Evolutionary conservation across 371 early-diverging fungal genomes (phyloP), one percentile per base, ranked within the genome.

Genomic region (Mucor lusitanicus): DNA sequence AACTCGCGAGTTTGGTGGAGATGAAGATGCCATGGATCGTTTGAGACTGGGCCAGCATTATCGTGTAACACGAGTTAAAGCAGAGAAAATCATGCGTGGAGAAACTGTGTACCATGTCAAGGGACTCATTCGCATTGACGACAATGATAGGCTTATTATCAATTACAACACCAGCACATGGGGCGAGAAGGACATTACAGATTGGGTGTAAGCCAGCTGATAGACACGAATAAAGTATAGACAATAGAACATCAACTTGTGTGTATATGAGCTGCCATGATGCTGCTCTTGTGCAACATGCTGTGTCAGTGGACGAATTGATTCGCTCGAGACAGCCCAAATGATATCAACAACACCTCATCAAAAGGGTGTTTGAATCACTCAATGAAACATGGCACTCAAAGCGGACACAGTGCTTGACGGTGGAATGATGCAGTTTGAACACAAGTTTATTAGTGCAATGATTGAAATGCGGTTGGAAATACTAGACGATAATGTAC

Each of bases 61-160:
- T 42, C 75, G 82, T 44, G 27, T 68, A 23, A 64, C 67, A 12
- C 70, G 82, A 42, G 59, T 79, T 33, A 81, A 77, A 63, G 76
- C 79, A 21, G 82, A 81, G 30, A 71, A 58, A 6, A 64, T 69
- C 17, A 35, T 77, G 12, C 65, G 82, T 33, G 79, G 76, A 58
- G 72, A 73, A 50, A 79, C 74, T n/a, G 72, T 58, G 40, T 77
- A 75, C 67, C 69, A 72, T 23, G 67, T 61, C 1, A 72, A 72
- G 19, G 68, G 63, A 4, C 42, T 72, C 2, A 65, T 69, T 21
- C 21, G 40, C 11, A 59, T 63, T 21, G 30, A 23, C 42, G 37
- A 63, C 17, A 40, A 65, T 35, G 66, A 62, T 55, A 57, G 68
- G 48, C 59, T 72, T 8, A n/a, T 65, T n/a, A 32, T 72, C 39